These are phyloP conservation scores for Paramecium sonneborni DNA, from an alignment of 73 alveolate genomes.

Conservation along the genomic window DNA sequence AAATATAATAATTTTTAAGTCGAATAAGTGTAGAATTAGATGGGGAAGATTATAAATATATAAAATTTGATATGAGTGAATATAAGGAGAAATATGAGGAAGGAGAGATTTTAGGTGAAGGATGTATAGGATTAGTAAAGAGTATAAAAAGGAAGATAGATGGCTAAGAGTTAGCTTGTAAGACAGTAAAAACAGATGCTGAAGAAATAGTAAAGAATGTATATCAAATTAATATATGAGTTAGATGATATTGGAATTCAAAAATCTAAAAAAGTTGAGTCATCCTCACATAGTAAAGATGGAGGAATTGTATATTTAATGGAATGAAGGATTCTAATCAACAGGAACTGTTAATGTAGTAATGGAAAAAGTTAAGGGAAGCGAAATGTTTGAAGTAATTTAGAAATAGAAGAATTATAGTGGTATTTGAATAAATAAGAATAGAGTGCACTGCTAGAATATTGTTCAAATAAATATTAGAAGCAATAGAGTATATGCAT, in stretches of 20 bases:
- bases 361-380: constrained; percentile 56
- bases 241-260: constrained; percentile 60
- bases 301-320: constrained; percentile 37
- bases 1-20: neutral
- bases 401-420: constrained; percentile 36
- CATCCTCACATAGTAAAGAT: constrained; percentile 60
- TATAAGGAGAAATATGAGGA: neutral
- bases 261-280: constrained; percentile 34
- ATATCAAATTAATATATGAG: neutral
- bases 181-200: constrained; percentile 65
- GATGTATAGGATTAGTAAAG: constrained; percentile 63
- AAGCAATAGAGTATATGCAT: constrained; percentile 51
- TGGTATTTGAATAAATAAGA: constrained; percentile 23
- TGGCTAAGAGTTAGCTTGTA: constrained; percentile 51
- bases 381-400: constrained; percentile 65
- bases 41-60: neutral
- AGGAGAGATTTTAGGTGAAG: constrained; percentile 62
- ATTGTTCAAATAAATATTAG: neutral
- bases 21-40: neutral
- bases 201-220: constrained; percentile 63
- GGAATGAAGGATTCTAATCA: constrained; percentile 45
- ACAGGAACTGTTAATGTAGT: constrained; percentile 57
- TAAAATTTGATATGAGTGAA: neutral
- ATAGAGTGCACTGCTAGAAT: constrained; percentile 7
- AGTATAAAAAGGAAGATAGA: constrained; percentile 37